These are phyloP conservation scores for Theileria equi DNA, from an alignment of 169 alveolate species.

Conservation along the genomic window DNA sequence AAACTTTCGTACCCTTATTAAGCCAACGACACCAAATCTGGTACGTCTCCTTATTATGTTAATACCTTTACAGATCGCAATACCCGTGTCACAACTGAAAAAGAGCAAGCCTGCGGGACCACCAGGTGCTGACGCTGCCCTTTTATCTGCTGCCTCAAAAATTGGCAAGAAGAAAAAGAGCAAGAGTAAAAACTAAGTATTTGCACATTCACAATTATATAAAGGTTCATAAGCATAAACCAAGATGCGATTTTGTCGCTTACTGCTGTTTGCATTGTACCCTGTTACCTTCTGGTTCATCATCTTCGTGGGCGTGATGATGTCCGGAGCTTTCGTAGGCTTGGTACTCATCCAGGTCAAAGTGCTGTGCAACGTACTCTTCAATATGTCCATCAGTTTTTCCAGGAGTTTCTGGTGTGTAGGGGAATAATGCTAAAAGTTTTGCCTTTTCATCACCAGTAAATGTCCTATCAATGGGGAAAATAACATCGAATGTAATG, in stretches of 20 bases:
- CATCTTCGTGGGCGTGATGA: slow-evolving; percentile 22
- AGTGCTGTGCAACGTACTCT: slow-evolving; percentile 41
- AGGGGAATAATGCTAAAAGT: slow-evolving; percentile 65
- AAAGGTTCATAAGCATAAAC: background rate
- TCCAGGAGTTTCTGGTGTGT: slow-evolving; percentile 21
- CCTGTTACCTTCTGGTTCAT: slow-evolving; percentile 37
- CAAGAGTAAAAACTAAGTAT: background rate
- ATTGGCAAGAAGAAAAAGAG: slow-evolving; percentile 36
- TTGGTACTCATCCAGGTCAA: slow-evolving; percentile 56
- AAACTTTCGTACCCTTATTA: slow-evolving; percentile 19
- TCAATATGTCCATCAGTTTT: slow-evolving; percentile 20
- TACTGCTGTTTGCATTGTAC: slow-evolving; percentile 67
- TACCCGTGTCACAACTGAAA: slow-evolving; percentile 23
- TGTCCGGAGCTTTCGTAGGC: slow-evolving; percentile 18
- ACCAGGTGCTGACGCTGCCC: slow-evolving; percentile 62
- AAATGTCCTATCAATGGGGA: slow-evolving; percentile 85
- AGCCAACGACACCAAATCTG: background rate
- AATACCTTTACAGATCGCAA: slow-evolving; percentile 16
- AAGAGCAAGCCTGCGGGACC: slow-evolving; percentile 40
- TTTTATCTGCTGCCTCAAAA: slow-evolving; percentile 50
- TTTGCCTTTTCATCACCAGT: slow-evolving; percentile 60
- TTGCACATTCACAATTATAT: background rate
- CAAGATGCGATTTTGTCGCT: background rate
- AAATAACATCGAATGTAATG: slow-evolving; percentile 89
- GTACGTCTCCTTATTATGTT: background rate